Percentiles rank a stretch among this genome's conserved stretches.
phyloP scores from a whole-genome alignment of 768 basidiomycete genomes.

The Xanthoconium stramineum region DNA sequence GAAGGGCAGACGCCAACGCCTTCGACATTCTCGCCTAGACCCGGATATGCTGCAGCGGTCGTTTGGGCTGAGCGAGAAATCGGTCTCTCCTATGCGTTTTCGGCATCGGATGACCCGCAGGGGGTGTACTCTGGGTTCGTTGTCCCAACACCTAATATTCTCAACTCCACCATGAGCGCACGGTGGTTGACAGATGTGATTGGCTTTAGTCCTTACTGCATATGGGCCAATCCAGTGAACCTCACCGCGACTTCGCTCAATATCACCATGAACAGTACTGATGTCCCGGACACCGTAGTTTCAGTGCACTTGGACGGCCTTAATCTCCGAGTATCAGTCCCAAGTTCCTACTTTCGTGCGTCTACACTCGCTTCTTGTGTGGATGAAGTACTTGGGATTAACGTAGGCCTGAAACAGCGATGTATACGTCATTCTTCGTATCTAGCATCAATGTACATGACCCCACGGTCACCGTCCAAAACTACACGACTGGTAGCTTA shows the following conservation, averaged over 20 bases:
- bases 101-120: constrained; percentile 10
- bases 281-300: not conserved
- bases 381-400: not conserved
- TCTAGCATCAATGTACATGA: constrained; percentile 15
- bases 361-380: not conserved
- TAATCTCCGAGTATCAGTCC: constrained; percentile 12
- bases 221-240: constrained; percentile 20
- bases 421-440: constrained; percentile 3
- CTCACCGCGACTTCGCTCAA: constrained; percentile 14
- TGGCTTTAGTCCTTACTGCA: constrained; percentile 21
- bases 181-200: constrained; percentile 24
- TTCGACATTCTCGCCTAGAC: constrained; percentile 4
- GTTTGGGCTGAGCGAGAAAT: constrained; percentile 18
- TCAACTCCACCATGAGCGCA: constrained; percentile 15
- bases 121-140: constrained; percentile 9
- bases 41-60: constrained; percentile 10
- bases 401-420: constrained; percentile 3
- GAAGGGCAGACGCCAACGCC: not conserved
- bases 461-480: constrained; percentile 10
- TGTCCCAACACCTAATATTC: constrained; percentile 5
- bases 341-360: constrained; percentile 17
- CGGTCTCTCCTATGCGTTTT: constrained; percentile 9
- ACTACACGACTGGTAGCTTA: constrained; percentile 14
- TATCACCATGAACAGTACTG: constrained; percentile 13
- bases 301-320: constrained; percentile 5